Conservation (phyloP, 768 basidiomycete species). For the Leccinum broughii region DNA sequence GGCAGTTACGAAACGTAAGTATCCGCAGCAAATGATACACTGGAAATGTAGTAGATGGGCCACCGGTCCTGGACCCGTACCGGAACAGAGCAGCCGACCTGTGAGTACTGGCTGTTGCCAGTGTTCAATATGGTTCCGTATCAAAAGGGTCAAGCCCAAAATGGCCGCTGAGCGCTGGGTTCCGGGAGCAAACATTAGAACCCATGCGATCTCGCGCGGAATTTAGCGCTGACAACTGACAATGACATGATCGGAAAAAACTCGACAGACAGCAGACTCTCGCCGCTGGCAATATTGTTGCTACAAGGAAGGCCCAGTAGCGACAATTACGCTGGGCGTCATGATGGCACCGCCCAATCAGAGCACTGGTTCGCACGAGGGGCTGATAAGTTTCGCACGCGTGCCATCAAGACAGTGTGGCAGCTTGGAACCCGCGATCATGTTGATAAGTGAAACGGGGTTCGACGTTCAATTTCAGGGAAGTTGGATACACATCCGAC, state of each 20-base stretch:
- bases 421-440: neutral
- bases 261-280: neutral
- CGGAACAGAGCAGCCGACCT: neutral
- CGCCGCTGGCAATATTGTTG: neutral
- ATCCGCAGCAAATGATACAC: slow-evolving; percentile 6
- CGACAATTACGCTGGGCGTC: neutral
- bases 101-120: slow-evolving; percentile 2
- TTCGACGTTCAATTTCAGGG: neutral
- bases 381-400: neutral
- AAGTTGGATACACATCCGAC: neutral
- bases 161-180: neutral
- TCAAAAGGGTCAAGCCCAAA: neutral
- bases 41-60: neutral
- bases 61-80: neutral
- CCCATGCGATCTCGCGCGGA: neutral
- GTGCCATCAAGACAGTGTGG: too few relatives aligned
- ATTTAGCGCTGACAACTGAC: neutral
- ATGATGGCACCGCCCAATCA: neutral
- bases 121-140: neutral
- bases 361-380: neutral
- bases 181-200: neutral
- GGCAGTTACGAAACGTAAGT: slow-evolving; percentile 14
- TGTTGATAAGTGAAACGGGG: neutral
- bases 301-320: neutral
- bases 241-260: neutral